Conservation (phyloP, 2,329 filamentous ascomycete species). For the Exophiala calicioides region DNA sequence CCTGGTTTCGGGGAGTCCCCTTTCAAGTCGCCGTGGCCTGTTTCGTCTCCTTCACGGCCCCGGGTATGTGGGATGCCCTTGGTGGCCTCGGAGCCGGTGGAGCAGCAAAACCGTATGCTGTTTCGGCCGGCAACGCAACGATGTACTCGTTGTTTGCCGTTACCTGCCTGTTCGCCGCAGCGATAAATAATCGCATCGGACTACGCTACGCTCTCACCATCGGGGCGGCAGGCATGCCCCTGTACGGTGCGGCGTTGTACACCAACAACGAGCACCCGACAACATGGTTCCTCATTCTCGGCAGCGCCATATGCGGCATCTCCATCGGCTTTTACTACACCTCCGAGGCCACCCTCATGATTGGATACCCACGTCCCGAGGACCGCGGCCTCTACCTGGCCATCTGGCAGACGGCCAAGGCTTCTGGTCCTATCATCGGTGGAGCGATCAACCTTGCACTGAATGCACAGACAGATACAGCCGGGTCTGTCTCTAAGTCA, state of each 20-base stretch:
- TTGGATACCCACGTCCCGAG: neutral
- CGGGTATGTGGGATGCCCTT: conserved; percentile 50
- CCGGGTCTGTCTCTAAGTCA: neutral
- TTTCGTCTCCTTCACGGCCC: conserved; percentile 54
- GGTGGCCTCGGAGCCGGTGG: conserved; percentile 68
- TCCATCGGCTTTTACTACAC: neutral
- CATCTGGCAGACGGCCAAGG: neutral
- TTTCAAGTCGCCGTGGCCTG: conserved; percentile 72
- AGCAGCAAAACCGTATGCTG: conserved; percentile 60
- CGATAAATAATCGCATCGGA: conserved; percentile 65
- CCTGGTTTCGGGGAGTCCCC: conserved; percentile 71
- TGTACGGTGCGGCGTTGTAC: conserved; percentile 69
- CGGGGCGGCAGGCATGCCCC: conserved; percentile 70
- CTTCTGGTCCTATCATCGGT: neutral
- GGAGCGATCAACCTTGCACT: neutral
- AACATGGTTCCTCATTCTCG: conserved; percentile 68
- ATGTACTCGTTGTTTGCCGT: conserved; percentile 73
- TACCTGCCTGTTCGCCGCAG: conserved; percentile 65
- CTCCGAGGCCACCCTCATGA: neutral
- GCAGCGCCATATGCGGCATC: conserved; percentile 61
- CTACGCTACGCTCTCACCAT: conserved; percentile 69
- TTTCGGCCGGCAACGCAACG: conserved; percentile 69
- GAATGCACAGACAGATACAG: neutral
- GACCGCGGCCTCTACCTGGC: neutral
- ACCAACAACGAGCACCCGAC: conserved; percentile 69